Conservation (phyloP, 768 basidiomycete species). For the Glaciozyma antarctica region DNA sequence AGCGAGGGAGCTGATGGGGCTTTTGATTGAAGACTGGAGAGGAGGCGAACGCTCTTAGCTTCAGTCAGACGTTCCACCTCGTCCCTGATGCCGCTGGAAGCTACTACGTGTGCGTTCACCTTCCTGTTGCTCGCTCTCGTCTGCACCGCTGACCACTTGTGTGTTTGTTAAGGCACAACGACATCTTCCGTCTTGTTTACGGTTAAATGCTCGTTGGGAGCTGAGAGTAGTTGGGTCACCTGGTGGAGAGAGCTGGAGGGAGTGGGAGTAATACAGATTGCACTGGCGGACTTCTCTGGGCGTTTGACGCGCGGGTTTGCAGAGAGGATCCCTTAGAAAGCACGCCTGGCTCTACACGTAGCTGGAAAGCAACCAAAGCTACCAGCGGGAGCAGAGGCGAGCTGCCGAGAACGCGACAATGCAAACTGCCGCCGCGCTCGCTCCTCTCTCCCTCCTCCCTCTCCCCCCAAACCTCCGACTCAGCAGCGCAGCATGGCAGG, state of each 20-base stretch:
- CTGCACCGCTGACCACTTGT: not conserved
- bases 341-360: too few species aligned
- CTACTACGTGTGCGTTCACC: constrained; percentile 61
- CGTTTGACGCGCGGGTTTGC: too few species aligned
- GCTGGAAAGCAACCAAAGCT: too few species aligned
- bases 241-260: not conserved
- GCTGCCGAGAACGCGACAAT: too few species aligned
- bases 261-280: not conserved
- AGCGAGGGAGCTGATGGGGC: not conserved
- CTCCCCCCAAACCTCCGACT: not conserved
- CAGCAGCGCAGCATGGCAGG: not conserved
- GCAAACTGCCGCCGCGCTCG: too few species aligned
- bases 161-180: constrained; percentile 30
- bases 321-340: too few species aligned
- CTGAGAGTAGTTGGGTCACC: not conserved
- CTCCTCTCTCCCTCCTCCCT: not conserved
- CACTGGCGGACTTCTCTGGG: too few species aligned
- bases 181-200: constrained; percentile 34
- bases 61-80: constrained; percentile 89
- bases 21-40: constrained; percentile 54
- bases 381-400: too few species aligned
- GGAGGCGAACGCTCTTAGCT: constrained; percentile 65
- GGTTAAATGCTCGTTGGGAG: too few species aligned
- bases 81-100: constrained; percentile 62
- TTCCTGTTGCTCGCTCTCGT: not conserved